phyloP scores from a whole-genome alignment of 495 filamentous ascomycete genomes.

The Lichenothelia convexa region DNA sequence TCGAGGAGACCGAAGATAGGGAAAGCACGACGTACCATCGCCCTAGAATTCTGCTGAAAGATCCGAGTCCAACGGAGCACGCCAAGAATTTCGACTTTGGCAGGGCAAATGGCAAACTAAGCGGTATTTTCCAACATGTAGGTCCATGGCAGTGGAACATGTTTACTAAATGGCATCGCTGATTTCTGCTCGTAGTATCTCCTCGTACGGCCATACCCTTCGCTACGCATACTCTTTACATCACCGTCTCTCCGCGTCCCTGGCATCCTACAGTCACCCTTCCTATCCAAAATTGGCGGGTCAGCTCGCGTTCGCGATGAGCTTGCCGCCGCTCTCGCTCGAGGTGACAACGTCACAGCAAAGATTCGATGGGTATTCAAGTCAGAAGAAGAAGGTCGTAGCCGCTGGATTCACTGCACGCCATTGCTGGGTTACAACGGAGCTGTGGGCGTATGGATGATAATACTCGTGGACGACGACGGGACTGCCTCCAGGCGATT shows the following conservation, averaged over 20 bases:
- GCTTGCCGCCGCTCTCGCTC: slow-evolving; percentile 33
- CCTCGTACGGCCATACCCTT: slow-evolving; percentile 37
- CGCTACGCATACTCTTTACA: slow-evolving; percentile 44
- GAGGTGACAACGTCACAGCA: slow-evolving; percentile 38
- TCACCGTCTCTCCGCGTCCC: slow-evolving; percentile 45
- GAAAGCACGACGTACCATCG: slow-evolving; percentile 21
- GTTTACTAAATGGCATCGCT: neutral
- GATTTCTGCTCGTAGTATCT: neutral
- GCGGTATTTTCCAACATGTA: slow-evolving; percentile 17
- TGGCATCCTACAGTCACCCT: slow-evolving; percentile 43
- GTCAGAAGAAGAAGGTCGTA: slow-evolving; percentile 23
- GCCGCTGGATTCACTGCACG: slow-evolving; percentile 46
- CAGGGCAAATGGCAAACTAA: slow-evolving; percentile 11
- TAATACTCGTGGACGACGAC: slow-evolving; percentile 41
- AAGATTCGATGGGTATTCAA: slow-evolving; percentile 37
- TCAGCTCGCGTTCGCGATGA: slow-evolving; percentile 31
- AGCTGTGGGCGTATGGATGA: slow-evolving; percentile 48
- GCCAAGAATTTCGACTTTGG: neutral
- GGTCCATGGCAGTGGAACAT: slow-evolving; percentile 1
- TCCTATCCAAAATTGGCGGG: slow-evolving; percentile 42
- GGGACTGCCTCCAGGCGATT: slow-evolving; percentile 1
- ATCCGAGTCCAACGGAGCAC: slow-evolving; percentile 8
- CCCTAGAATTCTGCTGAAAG: slow-evolving; percentile 22
- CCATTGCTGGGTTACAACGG: slow-evolving; percentile 39
- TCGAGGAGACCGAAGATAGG: slow-evolving; percentile 23